A percentile compares a stretch with the other conserved stretches of the same genome.
Conservation (phyloP, 768 basidiomycete genomes). For the Kwoniella dendrophila region DNA sequence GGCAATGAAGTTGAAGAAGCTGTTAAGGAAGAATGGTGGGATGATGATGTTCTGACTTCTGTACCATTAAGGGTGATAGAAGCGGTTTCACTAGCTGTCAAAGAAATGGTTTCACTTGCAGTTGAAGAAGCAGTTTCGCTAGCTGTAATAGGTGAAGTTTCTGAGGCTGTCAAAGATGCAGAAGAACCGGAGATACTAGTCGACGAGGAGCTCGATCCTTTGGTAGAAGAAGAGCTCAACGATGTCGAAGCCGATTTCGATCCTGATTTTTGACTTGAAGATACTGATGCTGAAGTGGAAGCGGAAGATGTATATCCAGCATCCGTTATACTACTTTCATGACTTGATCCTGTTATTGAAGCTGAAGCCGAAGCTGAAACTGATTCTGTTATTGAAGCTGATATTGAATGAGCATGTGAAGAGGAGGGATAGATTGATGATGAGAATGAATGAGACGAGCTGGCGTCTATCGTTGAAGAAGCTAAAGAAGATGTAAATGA, state of each 20-base stretch:
- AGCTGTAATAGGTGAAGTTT: slow-evolving; percentile 8
- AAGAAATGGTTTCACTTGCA: not conserved
- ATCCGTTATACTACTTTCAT: slow-evolving; percentile 9
- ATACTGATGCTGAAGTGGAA: too few relatives aligned
- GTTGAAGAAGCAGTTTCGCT: slow-evolving; percentile 13
- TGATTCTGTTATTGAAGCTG: slow-evolving; percentile 9
- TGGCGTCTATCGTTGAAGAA: slow-evolving; percentile 11
- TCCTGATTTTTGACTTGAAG: slow-evolving; percentile 9
- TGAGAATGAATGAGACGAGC: not conserved
- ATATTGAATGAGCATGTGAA: slow-evolving; percentile 10
- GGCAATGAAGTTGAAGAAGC: slow-evolving; percentile 6
- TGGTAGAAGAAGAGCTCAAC: slow-evolving; percentile 22
- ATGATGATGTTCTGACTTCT: slow-evolving; percentile 8
- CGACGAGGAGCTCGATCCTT: slow-evolving; percentile 32
- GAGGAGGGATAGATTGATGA: slow-evolving; percentile 13
- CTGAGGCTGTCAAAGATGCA: slow-evolving; percentile 16
- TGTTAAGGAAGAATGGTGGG: slow-evolving; percentile 4
- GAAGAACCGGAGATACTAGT: slow-evolving; percentile 16
- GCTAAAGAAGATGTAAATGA: slow-evolving; percentile 8
- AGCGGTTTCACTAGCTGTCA: slow-evolving; percentile 2
- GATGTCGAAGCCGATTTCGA: slow-evolving; percentile 20
- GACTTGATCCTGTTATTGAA: not conserved
- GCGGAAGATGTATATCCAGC: slow-evolving; percentile 1
- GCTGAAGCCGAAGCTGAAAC: slow-evolving; percentile 4
- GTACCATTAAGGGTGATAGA: slow-evolving; percentile 4